Percentiles rank a stretch among this genome's conserved stretches.
These are phyloP conservation scores for Hsuehochloa calcarea DNA, from an alignment of 176 grass and related monocot species.

Conservation along the genomic window DNA sequence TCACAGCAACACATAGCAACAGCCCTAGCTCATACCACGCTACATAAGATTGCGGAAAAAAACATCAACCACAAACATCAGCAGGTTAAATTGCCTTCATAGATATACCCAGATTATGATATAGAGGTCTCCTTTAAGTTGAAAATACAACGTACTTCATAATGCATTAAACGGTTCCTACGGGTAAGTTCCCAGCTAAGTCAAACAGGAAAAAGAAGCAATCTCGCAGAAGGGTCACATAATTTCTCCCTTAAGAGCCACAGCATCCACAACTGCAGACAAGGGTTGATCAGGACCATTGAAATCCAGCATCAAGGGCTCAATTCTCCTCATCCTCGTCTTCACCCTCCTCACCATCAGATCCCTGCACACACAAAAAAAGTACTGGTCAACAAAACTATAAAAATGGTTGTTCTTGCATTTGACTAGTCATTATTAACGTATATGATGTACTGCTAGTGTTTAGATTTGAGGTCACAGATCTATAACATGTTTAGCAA, in stretches of 20 bases:
- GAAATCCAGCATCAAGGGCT: constrained; percentile 19
- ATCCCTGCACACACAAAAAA: constrained; percentile 36
- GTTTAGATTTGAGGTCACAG: not conserved
- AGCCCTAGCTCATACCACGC: not conserved
- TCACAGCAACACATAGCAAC: not conserved
- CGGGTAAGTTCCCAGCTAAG: constrained; percentile 51
- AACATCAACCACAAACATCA: not conserved
- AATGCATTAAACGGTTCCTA: constrained; percentile 48
- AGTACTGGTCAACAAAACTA: not conserved
- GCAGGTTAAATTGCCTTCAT: constrained; percentile 40
- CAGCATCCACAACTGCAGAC: constrained; percentile 17
- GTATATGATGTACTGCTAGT: not conserved
- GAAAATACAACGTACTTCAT: constrained; percentile 31
- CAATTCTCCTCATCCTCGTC: constrained; percentile 39
- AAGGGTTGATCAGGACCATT: not conserved
- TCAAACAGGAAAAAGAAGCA: constrained; percentile 36
- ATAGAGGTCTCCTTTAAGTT: constrained; percentile 41
- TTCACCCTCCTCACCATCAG: constrained; percentile 48
- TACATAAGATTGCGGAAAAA: not conserved
- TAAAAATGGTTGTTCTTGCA: not conserved
- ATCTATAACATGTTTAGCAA: not conserved
- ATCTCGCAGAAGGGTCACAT: constrained; percentile 20
- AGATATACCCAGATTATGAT: constrained; percentile 52
- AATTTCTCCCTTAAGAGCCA: constrained; percentile 33
- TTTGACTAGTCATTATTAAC: not conserved